Base-by-base conservation (phyloP, 257 asterid genomes). In the Lavandula angustifolia region DNA sequence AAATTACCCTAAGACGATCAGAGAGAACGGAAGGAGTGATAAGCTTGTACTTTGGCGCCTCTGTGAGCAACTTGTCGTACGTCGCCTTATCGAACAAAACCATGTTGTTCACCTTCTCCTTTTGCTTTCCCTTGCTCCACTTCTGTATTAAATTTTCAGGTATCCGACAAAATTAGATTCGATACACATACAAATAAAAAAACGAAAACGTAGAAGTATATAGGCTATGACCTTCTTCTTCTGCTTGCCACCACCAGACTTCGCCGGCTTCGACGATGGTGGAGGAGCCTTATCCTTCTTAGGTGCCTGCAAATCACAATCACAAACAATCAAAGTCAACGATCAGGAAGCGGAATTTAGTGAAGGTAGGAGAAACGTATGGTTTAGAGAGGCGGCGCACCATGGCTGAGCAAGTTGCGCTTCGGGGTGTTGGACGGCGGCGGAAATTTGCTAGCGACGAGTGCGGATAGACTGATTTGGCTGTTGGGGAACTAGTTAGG, bases 41-140 rank as follows among this genome's bases (percentile, higher is more conserved):
- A 2, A 22, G 27, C 27, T 22, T 22, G 27, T 22, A 22, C 27
- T 22, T 22, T 1, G 27, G 27, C 27, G 27, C 27, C 27, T 22
- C 27, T 22, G 27, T 22, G 27, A 22, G 27, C 27, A 22, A 22
- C 27, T 22, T 22, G 27, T 22, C 38, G 7, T 6, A 34, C 7
- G 38, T 4, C 0, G 5, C 38, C 38, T 34, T 4, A 4, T 4
- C 5, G 38, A 34, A 34, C 5, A 34, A 6, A 34, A 34, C 98
- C 96, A 89, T 92, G 84, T 92, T 92, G 82, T 92, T 92, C 64
- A 92, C 98, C 89, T 92, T 92, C 74, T 92, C 98, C 96, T 89
- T 89, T 73, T 87, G 97, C 87, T 92, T 92, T 27, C 96, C 98
- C 85, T 92, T 92, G 86, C 94, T 87, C 84, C 81, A 75, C 50